Evolutionary conservation across 108 stramenopile genomes (phyloP).

Genomic region (Fragilariopsis cylindrus): DNA sequence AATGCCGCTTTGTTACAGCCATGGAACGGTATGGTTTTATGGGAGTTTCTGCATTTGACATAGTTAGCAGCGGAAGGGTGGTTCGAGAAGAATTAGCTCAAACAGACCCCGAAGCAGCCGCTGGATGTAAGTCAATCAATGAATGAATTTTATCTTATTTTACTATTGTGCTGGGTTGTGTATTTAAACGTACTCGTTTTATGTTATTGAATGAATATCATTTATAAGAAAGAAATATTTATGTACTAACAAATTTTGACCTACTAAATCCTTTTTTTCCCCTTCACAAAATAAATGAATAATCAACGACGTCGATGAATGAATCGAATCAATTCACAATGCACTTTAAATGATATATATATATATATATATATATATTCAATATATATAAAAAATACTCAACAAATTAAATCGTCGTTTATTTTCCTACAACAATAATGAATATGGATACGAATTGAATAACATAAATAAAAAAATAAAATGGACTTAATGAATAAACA

Average conservation of each 20-base stretch:
- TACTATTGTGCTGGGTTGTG: background rate
- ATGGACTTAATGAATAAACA: background rate
- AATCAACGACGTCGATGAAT: background rate
- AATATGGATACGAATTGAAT: background rate
- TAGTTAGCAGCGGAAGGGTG: slow-evolving; percentile 61
- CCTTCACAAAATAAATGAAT: background rate
- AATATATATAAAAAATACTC: too few species aligned
- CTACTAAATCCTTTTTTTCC: background rate
- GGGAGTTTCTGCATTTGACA: slow-evolving; percentile 64
- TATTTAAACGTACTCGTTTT: background rate
- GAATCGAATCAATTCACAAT: background rate
- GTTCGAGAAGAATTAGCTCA: slow-evolving; percentile 69
- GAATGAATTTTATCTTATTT: background rate
- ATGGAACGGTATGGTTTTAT: slow-evolving; percentile 75
- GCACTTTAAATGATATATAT: too few species aligned
- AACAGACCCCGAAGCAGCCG: slow-evolving; percentile 57
- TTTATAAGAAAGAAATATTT: background rate
- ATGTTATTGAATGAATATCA: background rate
- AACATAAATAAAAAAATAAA: background rate
- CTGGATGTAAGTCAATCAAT: slow-evolving; percentile 43
- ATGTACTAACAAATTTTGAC: background rate
- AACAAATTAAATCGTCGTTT: too few species aligned
- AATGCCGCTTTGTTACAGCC: slow-evolving; percentile 65
- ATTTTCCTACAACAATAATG: too few species aligned
- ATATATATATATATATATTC: too few species aligned